phyloP scores from a whole-genome alignment of 2,329 filamentous ascomycete species.

The Mycogone perniciosa region DNA sequence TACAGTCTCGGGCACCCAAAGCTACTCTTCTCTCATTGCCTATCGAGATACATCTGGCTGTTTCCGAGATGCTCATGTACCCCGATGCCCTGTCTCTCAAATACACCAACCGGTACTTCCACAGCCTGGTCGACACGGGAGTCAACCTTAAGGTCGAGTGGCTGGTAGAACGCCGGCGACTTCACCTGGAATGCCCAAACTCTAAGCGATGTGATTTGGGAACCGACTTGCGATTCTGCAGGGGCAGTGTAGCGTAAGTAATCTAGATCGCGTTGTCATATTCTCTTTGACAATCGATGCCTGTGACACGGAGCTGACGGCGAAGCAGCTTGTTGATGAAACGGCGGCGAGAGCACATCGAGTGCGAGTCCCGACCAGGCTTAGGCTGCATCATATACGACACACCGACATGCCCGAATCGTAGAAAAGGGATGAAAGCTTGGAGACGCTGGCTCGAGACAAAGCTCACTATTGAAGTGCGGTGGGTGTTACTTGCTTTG shows the following conservation, averaged over 20 bases:
- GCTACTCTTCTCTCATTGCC: slow-evolving; percentile 45
- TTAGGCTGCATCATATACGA: slow-evolving; percentile 51
- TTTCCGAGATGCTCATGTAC: slow-evolving; percentile 56
- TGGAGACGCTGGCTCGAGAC: slow-evolving; percentile 39
- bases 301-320: neutral
- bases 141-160: slow-evolving; percentile 61
- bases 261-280: neutral
- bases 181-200: slow-evolving; percentile 61
- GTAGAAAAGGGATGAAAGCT: slow-evolving; percentile 38
- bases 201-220: slow-evolving; percentile 50
- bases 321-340: slow-evolving; percentile 48
- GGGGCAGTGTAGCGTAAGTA: slow-evolving; percentile 52
- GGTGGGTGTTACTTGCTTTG: slow-evolving; percentile 42
- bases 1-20: neutral
- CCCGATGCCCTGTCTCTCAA: slow-evolving; percentile 67
- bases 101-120: slow-evolving; percentile 59
- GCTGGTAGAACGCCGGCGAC: slow-evolving; percentile 56
- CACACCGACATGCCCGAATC: slow-evolving; percentile 42
- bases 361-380: slow-evolving; percentile 53
- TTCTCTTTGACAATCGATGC: neutral
- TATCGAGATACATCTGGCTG: slow-evolving; percentile 60
- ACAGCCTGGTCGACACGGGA: slow-evolving; percentile 58
- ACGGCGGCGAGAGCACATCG: slow-evolving; percentile 51
- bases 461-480: slow-evolving; percentile 40
- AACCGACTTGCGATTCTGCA: slow-evolving; percentile 54